Evolutionary conservation across 768 basidiomycete genomes (phyloP).

Genomic region (Boletus eberwhitei): DNA sequence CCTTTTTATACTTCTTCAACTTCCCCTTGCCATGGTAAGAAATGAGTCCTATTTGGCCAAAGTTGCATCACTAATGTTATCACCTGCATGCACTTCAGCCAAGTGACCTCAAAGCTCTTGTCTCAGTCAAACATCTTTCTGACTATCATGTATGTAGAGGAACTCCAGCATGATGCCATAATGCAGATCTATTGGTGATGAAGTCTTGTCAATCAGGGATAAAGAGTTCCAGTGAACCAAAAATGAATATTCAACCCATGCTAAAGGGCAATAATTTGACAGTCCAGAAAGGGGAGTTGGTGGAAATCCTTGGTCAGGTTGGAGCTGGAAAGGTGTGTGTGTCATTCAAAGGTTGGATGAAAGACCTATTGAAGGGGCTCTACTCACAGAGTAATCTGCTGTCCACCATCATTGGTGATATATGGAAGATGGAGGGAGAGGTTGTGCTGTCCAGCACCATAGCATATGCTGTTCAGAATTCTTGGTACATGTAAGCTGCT

Average conservation of each 20-base stretch:
- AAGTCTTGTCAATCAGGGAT: slow-evolving; percentile 65
- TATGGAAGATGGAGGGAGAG: slow-evolving; percentile 69
- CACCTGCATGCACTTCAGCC: slow-evolving; percentile 47
- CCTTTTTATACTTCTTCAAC: slow-evolving; percentile 81
- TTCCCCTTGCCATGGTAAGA: slow-evolving; percentile 80
- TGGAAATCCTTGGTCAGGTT: slow-evolving; percentile 88
- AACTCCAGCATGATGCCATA: slow-evolving; percentile 77
- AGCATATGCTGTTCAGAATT: slow-evolving; percentile 83
- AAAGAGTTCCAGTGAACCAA: slow-evolving; percentile 84
- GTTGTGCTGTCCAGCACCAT: slow-evolving; percentile 67
- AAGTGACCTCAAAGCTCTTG: slow-evolving; percentile 79
- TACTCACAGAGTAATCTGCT: slow-evolving; percentile 59
- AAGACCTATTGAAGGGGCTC: not conserved
- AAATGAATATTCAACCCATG: slow-evolving; percentile 48
- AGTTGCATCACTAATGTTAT: not conserved
- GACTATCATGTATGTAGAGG: slow-evolving; percentile 72
- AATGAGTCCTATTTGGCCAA: not conserved
- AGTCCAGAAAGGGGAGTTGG: slow-evolving; percentile 78
- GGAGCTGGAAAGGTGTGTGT: slow-evolving; percentile 78
- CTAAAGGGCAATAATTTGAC: slow-evolving; percentile 75
- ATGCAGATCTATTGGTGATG: slow-evolving; percentile 57
- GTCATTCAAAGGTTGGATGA: not conserved
- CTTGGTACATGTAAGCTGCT: too few relatives aligned
- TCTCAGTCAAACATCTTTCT: slow-evolving; percentile 76
- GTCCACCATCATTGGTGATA: slow-evolving; percentile 81